Conservation (phyloP, 139 green algal species). For the Nannochloris sp. region DNA sequence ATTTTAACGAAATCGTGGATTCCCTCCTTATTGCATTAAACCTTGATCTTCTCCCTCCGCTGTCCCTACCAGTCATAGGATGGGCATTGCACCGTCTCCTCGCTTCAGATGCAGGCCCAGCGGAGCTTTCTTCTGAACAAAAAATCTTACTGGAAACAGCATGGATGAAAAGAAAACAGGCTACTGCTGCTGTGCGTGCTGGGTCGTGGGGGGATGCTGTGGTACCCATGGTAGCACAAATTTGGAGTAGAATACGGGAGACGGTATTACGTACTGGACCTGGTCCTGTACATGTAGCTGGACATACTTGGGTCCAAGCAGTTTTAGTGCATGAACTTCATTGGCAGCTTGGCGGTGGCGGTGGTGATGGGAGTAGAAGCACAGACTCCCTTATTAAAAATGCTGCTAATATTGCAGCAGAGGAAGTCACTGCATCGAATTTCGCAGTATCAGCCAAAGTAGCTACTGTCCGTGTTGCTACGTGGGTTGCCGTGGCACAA, state of each 20-base stretch:
- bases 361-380: neutral
- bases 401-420: too few relatives aligned
- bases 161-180: slow-evolving; percentile 4
- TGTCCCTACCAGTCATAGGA: slow-evolving; percentile 33
- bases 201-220: slow-evolving; percentile 74
- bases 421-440: neutral
- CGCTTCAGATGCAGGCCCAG: neutral
- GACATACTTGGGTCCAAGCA: slow-evolving; percentile 46
- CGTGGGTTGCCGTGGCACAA: slow-evolving; percentile 55
- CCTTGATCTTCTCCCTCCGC: slow-evolving; percentile 36
- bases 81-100: slow-evolving; percentile 54
- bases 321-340: slow-evolving; percentile 23
- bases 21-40: slow-evolving; percentile 40
- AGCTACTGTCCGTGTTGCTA: slow-evolving; percentile 41
- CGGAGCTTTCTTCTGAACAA: neutral
- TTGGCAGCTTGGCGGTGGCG: slow-evolving; percentile 16
- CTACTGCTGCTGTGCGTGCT: slow-evolving; percentile 28
- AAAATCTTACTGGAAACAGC: slow-evolving; percentile 20
- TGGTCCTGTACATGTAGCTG: slow-evolving; percentile 25
- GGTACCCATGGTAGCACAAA: slow-evolving; percentile 42
- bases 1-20: slow-evolving; percentile 27
- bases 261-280: slow-evolving; percentile 16
- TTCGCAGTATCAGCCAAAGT: slow-evolving; percentile 46
- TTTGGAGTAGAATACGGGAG: slow-evolving; percentile 46
- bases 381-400: too few relatives aligned